A percentile compares a stretch with the other conserved stretches of the same genome.
These are phyloP conservation scores for Chlorella sp. DNA, from an alignment of 139 green algal genomes.

Conservation along the genomic window DNA sequence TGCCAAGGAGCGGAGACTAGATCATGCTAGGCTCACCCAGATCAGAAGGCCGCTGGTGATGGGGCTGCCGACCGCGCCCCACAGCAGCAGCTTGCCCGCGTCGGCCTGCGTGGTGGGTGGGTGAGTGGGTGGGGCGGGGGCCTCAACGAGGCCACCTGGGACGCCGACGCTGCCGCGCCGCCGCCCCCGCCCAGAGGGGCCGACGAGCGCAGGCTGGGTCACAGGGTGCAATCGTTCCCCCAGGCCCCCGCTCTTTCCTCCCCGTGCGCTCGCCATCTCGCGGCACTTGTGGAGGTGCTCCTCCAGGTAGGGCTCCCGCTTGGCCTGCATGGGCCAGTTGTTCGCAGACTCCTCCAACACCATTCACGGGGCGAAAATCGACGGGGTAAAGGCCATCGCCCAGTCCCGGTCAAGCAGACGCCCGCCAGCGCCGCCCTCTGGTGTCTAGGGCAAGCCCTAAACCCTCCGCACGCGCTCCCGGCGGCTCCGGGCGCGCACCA, in stretches of 20 bases:
- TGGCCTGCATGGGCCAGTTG: too few species aligned
- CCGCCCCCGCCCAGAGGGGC: not conserved
- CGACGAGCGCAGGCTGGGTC: not conserved
- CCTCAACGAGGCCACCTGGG: not conserved
- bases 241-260: too few species aligned
- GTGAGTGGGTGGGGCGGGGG: not conserved
- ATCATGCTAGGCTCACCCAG: too few species aligned
- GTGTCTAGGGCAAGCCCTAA: too few species aligned
- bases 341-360: too few species aligned
- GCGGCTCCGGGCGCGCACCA: too few species aligned
- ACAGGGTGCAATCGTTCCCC: not conserved
- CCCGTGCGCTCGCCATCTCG: not conserved
- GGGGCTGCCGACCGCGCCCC: not conserved
- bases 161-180: not conserved
- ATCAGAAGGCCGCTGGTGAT: slow-evolving; percentile 9
- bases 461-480: too few species aligned
- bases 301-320: not conserved
- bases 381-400: too few species aligned
- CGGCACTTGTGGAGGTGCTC: slow-evolving; percentile 1
- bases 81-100: slow-evolving; percentile 13
- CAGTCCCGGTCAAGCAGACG: too few species aligned
- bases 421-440: too few species aligned
- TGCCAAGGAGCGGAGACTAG: too few species aligned
- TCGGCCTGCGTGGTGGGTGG: not conserved
- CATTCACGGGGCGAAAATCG: too few species aligned